These are phyloP conservation scores for Laetiporus sulphureus DNA, from an alignment of 1,284 basidiomycete species.

Conservation along the genomic window DNA sequence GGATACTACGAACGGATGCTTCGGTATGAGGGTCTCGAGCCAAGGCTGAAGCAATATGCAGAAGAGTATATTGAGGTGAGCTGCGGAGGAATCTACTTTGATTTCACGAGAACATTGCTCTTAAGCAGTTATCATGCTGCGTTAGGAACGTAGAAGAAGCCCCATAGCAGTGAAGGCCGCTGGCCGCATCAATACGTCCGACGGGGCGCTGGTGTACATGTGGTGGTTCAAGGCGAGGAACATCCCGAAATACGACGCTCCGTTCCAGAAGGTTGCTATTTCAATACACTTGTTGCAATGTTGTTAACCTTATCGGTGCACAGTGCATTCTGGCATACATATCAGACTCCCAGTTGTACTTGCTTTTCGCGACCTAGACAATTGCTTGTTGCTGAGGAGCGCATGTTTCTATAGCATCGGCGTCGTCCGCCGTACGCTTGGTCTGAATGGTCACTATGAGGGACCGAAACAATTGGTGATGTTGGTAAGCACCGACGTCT, in stretches of 20 bases:
- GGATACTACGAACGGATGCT: constrained; percentile 29
- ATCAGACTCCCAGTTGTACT: constrained; percentile 79
- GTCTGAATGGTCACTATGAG: constrained; percentile 45
- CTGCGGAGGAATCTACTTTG: too few relatives aligned
- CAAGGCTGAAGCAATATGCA: constrained; percentile 16
- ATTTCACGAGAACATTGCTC: too few relatives aligned
- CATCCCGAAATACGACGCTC: constrained; percentile 56
- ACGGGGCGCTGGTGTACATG: constrained; percentile 49
- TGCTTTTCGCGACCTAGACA: constrained; percentile 8
- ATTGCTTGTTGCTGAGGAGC: not conserved
- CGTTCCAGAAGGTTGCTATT: constrained; percentile 70
- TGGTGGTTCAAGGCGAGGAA: constrained; percentile 81
- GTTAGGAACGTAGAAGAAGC: constrained; percentile 65
- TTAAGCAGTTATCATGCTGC: too few relatives aligned
- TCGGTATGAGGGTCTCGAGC: constrained; percentile 11
- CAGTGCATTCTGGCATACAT: constrained; percentile 85
- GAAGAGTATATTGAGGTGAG: constrained; percentile 13
- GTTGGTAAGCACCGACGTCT: constrained; percentile 43
- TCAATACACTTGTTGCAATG: not conserved
- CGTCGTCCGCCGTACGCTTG: constrained; percentile 57
- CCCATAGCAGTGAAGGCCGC: constrained; percentile 64
- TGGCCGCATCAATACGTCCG: constrained; percentile 26
- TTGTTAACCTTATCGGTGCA: not conserved
- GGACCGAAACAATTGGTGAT: constrained; percentile 57
- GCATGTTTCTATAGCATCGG: constrained; percentile 44